A percentile compares a stretch with the other conserved stretches of the same genome.
Evolutionary conservation across 2,329 filamentous ascomycete genomes (phyloP).

Genomic region (Coniochaeta ligniaria): DNA sequence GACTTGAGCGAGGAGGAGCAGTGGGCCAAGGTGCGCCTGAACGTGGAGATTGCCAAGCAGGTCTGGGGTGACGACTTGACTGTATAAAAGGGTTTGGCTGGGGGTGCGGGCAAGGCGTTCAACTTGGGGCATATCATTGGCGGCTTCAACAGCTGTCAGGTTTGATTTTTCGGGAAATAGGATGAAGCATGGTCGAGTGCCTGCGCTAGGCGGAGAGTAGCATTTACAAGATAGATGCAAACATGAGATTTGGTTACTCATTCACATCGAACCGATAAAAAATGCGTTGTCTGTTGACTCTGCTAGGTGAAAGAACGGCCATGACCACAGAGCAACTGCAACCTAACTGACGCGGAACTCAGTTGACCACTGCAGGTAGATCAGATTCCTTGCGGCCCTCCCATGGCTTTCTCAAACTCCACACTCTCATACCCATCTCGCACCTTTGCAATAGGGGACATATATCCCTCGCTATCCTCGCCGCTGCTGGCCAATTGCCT

Average conservation of each 20-base stretch:
- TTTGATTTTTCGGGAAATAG: background rate
- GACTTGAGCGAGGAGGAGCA: constrained; percentile 48
- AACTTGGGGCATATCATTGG: background rate
- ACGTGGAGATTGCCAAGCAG: constrained; percentile 50
- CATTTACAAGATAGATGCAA: background rate
- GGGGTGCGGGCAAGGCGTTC: background rate
- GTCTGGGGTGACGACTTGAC: constrained; percentile 35
- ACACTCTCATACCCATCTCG: constrained; percentile 47
- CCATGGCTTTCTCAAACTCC: constrained; percentile 42
- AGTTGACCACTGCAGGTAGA: background rate
- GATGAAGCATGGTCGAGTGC: background rate
- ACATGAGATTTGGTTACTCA: background rate
- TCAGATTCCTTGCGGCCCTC: constrained; percentile 9
- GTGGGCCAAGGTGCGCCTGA: constrained; percentile 47
- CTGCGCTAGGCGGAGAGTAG: background rate
- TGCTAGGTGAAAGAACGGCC: no score
- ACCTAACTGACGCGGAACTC: no score
- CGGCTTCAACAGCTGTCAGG: background rate
- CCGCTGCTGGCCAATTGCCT: constrained; percentile 28
- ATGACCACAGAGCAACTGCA: no score
- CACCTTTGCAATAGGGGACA: constrained; percentile 50
- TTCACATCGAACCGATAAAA: no score
- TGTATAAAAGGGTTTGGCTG: background rate
- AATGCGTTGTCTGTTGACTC: no score
- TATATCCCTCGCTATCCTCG: constrained; percentile 24